Evolutionary conservation across 2,329 filamentous ascomycete species (phyloP), one percentile per base, ranked within the genome.

Genomic region (Talaromyces sp.): DNA sequence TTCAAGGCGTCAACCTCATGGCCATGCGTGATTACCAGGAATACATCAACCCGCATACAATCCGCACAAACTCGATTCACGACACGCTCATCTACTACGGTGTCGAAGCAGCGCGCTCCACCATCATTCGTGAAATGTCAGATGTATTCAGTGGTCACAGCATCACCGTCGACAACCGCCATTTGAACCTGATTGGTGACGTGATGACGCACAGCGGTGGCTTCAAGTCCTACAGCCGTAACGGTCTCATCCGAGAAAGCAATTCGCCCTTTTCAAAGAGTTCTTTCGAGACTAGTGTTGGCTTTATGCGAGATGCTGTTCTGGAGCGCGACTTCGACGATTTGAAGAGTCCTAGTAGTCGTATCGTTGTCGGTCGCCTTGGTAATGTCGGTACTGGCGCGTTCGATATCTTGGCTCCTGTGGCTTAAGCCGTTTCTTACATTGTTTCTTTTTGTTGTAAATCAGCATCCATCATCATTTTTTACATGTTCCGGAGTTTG

Each of bases 221-320:
- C 1, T 99, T 96, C 81, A 90, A 89, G 57, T 89, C 95, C 0
- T 99, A 99, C 81, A 97, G 92, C 79, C 90, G 95, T 58, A 96
- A 91, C 74, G 95, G 94, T 1, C 83, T 99, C 47, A 78, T 82
- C 67, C 89, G 88, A 74, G 89, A 91, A 69, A 93, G 92, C 73
- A 89, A 94, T 33, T 93, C 89, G 70, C 93, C 95, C 0, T 94
- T 99, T 71, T 94, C 95, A 80, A 98, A 98, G 85, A 98, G 98
- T 94, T 96, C 92, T 77, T 99, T 98, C 81, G 95, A 99, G 85
- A 99, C 95, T 3, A 99, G 95, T 2, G 86, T 98, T 45, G 89
- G 90, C 0, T 97, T 97, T 83, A 84, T 99, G 73, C 93, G 91
- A 77, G 95, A 98, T 74, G 93, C 95, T 1, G 90, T 97, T 31